Conservation (phyloP, 2,329 filamentous ascomycete species). For the Alternaria consortialis region DNA sequence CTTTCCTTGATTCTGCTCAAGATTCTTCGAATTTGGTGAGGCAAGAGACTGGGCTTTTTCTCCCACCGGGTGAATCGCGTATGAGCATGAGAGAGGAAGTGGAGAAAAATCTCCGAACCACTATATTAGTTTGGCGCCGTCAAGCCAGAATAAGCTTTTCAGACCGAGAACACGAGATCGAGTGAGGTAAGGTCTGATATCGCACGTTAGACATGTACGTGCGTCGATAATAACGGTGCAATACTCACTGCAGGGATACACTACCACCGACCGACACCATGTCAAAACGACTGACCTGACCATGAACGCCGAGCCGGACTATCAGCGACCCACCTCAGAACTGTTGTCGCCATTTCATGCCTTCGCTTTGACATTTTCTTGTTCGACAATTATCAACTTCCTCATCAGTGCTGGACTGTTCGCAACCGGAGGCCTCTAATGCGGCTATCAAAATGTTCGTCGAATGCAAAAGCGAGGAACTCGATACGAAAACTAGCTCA, state of each 20-base stretch:
- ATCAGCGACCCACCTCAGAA: neutral
- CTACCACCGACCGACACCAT: neutral
- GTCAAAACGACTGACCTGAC: neutral
- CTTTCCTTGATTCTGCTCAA: neutral
- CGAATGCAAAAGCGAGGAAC: too few relatives aligned
- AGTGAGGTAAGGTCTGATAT: neutral
- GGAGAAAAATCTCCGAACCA: neutral
- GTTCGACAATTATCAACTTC: neutral
- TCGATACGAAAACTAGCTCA: too few relatives aligned
- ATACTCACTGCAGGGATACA: neutral
- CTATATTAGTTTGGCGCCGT: neutral
- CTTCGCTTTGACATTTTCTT: neutral
- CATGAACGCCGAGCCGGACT: neutral
- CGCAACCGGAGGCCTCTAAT: neutral
- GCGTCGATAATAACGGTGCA: neutral
- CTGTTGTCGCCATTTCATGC: neutral
- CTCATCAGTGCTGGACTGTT: neutral
- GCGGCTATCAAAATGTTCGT: too few relatives aligned
- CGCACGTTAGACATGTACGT: neutral
- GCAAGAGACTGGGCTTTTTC: neutral
- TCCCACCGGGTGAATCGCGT: neutral
- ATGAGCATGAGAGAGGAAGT: constrained; percentile 1
- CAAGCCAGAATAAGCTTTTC: neutral
- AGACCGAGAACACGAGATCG: neutral
- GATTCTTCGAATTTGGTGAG: neutral